phyloP scores from a whole-genome alignment of 257 asterid genomes.

The Jacaranda mimosifolia region DNA sequence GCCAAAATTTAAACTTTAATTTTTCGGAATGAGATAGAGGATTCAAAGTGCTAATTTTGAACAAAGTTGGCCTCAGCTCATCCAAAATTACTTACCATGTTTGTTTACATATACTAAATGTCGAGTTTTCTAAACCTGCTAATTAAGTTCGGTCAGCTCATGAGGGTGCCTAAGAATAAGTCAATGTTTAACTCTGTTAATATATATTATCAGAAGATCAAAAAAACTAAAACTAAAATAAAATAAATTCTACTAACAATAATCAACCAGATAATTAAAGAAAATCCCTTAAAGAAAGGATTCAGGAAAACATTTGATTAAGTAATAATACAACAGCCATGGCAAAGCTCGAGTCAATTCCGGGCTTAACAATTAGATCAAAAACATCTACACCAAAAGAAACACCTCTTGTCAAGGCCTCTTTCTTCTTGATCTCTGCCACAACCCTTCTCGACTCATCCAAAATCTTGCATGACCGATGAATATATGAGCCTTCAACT shows the following conservation, averaged over 20 bases:
- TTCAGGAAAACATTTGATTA: conserved; percentile 57
- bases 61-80: too few relatives aligned
- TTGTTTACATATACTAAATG: too few relatives aligned
- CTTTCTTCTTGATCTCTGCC: conserved; percentile 74
- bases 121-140: too few relatives aligned
- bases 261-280: background rate
- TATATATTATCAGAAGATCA: background rate
- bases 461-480: conserved; percentile 62
- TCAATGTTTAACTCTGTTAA: background rate
- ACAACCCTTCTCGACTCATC: conserved; percentile 59
- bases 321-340: conserved; percentile 60
- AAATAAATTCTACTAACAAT: too few relatives aligned
- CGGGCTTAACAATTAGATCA: conserved; percentile 48
- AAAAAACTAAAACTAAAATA: background rate
- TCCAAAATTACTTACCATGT: too few relatives aligned
- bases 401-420: conserved; percentile 55
- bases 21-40: too few relatives aligned
- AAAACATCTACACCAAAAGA: conserved; percentile 67
- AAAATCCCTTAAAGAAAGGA: background rate
- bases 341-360: conserved; percentile 51
- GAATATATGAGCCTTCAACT: conserved; percentile 65
- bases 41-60: too few relatives aligned
- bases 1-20: too few relatives aligned
- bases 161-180: too few relatives aligned
- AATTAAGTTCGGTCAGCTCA: background rate